These are phyloP conservation scores for Globisporangium canariense DNA, from an alignment of 352 stramenopile species.

Conservation along the genomic window DNA sequence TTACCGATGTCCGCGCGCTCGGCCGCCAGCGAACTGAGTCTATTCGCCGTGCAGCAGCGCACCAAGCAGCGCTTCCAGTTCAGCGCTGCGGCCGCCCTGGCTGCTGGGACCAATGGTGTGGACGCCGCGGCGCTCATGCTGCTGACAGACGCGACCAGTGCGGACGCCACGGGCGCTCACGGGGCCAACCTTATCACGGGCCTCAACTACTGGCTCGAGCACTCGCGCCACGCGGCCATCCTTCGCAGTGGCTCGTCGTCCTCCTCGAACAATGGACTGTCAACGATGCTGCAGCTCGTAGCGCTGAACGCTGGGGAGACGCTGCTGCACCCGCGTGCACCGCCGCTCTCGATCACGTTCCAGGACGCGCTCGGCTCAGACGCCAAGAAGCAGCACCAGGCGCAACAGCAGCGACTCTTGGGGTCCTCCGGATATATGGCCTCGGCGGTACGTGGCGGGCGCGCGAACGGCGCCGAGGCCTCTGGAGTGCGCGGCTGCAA, in stretches of 20 bases:
- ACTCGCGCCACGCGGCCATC: constrained; percentile 15
- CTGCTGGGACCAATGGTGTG: constrained; percentile 13
- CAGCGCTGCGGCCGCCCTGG: neutral
- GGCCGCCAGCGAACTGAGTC: constrained; percentile 37
- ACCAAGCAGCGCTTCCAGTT: constrained; percentile 20
- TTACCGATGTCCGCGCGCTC: constrained; percentile 42
- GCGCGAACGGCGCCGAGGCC: neutral
- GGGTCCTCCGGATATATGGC: constrained; percentile 2
- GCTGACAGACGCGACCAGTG: constrained; percentile 49
- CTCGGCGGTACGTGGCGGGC: neutral
- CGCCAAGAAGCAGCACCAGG: constrained; percentile 7
- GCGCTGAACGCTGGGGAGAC: constrained; percentile 64
- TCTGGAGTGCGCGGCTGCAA: constrained; percentile 28
- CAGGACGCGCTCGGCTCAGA: constrained; percentile 25
- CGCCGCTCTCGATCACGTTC: constrained; percentile 62
- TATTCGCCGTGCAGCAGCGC: constrained; percentile 40
- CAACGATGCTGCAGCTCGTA: constrained; percentile 41
- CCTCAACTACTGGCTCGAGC: constrained; percentile 53
- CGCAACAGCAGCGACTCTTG: constrained; percentile 5
- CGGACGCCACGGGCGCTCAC: constrained; percentile 51
- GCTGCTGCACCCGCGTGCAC: constrained; percentile 67
- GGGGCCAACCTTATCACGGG: constrained; percentile 49
- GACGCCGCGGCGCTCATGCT: constrained; percentile 50
- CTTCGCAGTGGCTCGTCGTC: constrained; percentile 21
- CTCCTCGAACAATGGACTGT: constrained; percentile 12